phyloP scores from a whole-genome alignment of 2,329 filamentous ascomycete genomes.

The Fusarium denticulatum region DNA sequence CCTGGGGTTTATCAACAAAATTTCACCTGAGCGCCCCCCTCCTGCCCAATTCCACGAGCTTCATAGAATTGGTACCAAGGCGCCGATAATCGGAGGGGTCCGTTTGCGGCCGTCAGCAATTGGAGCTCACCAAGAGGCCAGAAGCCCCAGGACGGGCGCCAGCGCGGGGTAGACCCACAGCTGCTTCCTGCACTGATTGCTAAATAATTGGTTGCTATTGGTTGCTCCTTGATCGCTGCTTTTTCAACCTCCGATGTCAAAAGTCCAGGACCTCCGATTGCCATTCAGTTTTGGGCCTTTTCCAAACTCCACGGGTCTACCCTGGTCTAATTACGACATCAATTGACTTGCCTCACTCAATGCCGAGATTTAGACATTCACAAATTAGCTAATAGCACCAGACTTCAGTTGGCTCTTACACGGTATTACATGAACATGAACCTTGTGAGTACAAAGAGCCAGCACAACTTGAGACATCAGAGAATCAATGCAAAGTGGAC shows the following conservation, averaged over 20 bases:
- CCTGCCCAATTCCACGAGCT: slow-evolving; percentile 36
- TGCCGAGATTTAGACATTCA: not conserved
- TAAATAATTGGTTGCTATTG: slow-evolving; percentile 43
- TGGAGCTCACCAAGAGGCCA: slow-evolving; percentile 39
- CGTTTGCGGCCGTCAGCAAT: slow-evolving; percentile 38
- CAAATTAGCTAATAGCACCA: slow-evolving; percentile 1
- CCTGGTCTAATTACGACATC: slow-evolving; percentile 33
- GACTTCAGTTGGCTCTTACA: not conserved
- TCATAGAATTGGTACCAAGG: slow-evolving; percentile 35
- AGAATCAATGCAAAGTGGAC: not conserved
- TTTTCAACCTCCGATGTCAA: slow-evolving; percentile 42
- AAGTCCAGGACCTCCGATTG: slow-evolving; percentile 21
- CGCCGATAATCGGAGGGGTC: slow-evolving; percentile 47
- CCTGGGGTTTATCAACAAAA: slow-evolving; percentile 44
- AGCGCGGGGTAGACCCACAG: slow-evolving; percentile 45
- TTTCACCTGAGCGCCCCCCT: slow-evolving; percentile 31
- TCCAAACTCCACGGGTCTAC: slow-evolving; percentile 5
- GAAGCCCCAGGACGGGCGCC: slow-evolving; percentile 27
- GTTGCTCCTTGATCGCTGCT: slow-evolving; percentile 31
- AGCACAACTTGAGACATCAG: not conserved
- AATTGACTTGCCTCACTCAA: not conserved
- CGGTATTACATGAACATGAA: not conserved
- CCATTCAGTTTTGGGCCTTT: slow-evolving; percentile 6
- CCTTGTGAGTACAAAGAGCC: not conserved
- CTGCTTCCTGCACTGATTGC: slow-evolving; percentile 42